phyloP scores from a whole-genome alignment of 495 filamentous ascomycete genomes.

The Daldinia childiae region DNA sequence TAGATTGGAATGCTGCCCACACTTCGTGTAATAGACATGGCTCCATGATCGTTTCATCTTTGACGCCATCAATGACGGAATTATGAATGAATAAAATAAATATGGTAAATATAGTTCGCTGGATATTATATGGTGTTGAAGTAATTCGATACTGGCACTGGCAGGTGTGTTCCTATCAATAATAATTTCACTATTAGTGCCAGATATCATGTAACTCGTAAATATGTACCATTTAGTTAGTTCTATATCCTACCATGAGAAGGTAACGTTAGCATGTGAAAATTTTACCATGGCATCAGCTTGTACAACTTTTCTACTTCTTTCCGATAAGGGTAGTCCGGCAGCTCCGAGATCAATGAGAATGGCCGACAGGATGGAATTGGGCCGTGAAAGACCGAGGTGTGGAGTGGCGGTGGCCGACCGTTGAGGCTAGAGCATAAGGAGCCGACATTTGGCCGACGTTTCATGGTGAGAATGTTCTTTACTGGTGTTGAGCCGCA shows the following conservation, averaged over 20 bases:
- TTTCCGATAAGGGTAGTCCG: conserved; percentile 22
- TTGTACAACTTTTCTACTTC: conserved; percentile 16
- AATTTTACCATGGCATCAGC: conserved; percentile 19
- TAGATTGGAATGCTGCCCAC: conserved; percentile 10
- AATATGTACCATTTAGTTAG: conserved; percentile 18
- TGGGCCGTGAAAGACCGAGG: conserved; percentile 41
- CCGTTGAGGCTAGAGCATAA: conserved; percentile 36
- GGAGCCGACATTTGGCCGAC: conserved; percentile 44
- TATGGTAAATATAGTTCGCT: conserved; percentile 5
- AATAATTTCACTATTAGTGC: conserved; percentile 15
- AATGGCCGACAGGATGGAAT: conserved; percentile 34
- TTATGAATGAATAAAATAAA: conserved; percentile 9
- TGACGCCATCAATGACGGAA: conserved; percentile 5
- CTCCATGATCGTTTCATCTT: conserved; percentile 24
- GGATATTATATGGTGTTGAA: conserved; percentile 13
- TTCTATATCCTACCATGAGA: conserved; percentile 25
- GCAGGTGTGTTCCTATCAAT: conserved; percentile 32
- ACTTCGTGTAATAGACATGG: conserved; percentile 12
- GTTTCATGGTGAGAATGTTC: conserved; percentile 26
- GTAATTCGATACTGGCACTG: background rate
- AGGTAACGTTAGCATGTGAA: conserved; percentile 33
- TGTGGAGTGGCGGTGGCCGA: conserved; percentile 41
- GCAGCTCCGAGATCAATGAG: conserved; percentile 23
- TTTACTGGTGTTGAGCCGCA: conserved; percentile 32
- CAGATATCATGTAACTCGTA: conserved; percentile 16